A percentile compares a stretch with the other conserved stretches of the same genome.
Evolutionary conservation across 139 green algal genomes (phyloP).

Genomic region (Bryopsis sp.): DNA sequence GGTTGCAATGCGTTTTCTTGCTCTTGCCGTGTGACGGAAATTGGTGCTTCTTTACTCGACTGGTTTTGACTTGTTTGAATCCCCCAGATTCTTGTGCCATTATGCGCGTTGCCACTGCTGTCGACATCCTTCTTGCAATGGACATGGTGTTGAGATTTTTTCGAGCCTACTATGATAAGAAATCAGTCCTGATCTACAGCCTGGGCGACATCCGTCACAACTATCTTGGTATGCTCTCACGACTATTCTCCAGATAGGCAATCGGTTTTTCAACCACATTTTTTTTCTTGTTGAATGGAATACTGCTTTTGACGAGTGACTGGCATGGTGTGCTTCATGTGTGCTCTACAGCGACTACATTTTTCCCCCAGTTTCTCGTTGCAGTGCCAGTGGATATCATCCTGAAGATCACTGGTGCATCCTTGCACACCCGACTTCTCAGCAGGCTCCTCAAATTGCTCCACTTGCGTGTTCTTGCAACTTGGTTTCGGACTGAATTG

Average conservation of each 20-base stretch:
- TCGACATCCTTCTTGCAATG: no score
- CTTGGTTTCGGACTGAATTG: not conserved
- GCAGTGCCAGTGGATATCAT: no score
- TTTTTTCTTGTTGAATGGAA: not conserved
- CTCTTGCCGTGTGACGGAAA: no score
- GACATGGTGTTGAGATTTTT: slow-evolving; percentile 24
- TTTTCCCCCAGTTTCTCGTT: not conserved
- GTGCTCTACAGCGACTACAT: not conserved
- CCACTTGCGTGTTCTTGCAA: not conserved
- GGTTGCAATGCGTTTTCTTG: no score
- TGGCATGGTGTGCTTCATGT: not conserved
- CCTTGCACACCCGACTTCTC: not conserved
- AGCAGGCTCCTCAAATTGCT: not conserved
- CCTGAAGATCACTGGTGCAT: not conserved
- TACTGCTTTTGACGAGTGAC: not conserved
- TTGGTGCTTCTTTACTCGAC: no score
- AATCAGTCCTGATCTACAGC: slow-evolving; percentile 21
- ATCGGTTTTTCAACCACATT: not conserved
- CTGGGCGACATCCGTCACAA: slow-evolving; percentile 11
- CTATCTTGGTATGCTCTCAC: not conserved
- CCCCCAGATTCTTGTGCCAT: no score
- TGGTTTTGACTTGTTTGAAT: no score
- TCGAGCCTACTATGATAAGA: slow-evolving; percentile 25
- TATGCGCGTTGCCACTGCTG: no score
- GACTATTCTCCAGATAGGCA: not conserved